Evolutionary conservation across 306 rosid genomes (phyloP).

Genomic region (Arachis stenosperma): DNA sequence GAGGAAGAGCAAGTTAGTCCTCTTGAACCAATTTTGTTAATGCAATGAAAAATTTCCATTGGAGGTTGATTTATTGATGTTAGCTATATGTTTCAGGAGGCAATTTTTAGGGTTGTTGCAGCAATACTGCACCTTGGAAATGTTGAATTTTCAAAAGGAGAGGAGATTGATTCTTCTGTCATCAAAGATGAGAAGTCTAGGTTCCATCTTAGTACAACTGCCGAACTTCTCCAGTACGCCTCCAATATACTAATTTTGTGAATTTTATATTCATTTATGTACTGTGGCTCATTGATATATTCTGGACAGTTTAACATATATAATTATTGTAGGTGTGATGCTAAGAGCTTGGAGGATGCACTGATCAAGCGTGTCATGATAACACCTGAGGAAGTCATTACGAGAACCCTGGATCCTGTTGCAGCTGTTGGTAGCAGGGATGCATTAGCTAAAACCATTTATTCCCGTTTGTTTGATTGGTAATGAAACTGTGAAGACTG

Average conservation of each 20-base stretch:
- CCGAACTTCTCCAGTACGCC: conserved; percentile 85
- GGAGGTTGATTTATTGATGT: conserved; percentile 38
- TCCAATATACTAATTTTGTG: conserved; percentile 21
- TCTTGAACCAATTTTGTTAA: conserved; percentile 20
- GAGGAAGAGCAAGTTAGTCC: conserved; percentile 88
- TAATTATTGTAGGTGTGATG: conserved; percentile 69
- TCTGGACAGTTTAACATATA: conserved; percentile 27
- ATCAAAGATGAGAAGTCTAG: conserved; percentile 91
- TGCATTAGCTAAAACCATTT: conserved; percentile 92
- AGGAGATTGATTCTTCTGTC: conserved; percentile 93
- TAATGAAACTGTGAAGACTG: conserved; percentile 48
- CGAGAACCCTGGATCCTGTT: conserved; percentile 98
- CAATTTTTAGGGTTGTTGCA: conserved; percentile 94
- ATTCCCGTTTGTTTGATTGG: conserved; percentile 99
- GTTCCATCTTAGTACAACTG: conserved; percentile 84
- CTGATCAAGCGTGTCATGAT: conserved; percentile 98
- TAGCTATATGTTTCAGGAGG: conserved; percentile 67
- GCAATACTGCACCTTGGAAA: conserved; percentile 97
- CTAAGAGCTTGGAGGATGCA: conserved; percentile 97
- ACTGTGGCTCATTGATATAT: conserved; percentile 12
- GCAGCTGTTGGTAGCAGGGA: conserved; percentile 96
- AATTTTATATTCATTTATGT: conserved; percentile 16
- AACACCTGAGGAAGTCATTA: conserved; percentile 97
- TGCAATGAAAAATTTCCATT: not conserved
- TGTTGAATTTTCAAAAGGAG: conserved; percentile 93